A percentile compares a stretch with the other conserved stretches of the same genome.
Evolutionary conservation across 768 basidiomycete species (phyloP).

Genomic region (Hydnomerulius pinastri): DNA sequence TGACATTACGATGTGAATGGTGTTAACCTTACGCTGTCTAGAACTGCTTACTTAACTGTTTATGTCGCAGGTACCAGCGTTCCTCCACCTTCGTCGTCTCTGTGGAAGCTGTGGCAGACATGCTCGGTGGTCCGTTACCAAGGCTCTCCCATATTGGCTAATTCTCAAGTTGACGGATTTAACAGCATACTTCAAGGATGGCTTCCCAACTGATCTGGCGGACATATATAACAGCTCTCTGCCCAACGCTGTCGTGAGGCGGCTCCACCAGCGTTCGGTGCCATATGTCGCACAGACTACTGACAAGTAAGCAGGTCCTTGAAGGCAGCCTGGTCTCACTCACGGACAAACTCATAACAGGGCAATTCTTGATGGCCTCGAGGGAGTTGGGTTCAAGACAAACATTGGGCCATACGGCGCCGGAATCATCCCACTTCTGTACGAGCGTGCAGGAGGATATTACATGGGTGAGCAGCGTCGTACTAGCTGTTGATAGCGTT

Average conservation of each 20-base stretch:
- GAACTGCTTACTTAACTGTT: constrained; percentile 1
- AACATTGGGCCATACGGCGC: constrained; percentile 36
- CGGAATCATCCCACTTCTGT: constrained; percentile 33
- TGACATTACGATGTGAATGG: constrained; percentile 29
- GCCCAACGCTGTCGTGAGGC: constrained; percentile 14
- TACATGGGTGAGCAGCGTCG: constrained; percentile 35
- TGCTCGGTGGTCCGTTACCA: constrained; percentile 12
- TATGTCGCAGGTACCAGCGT: constrained; percentile 21
- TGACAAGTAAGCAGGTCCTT: constrained; percentile 23
- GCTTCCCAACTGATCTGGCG: constrained; percentile 22
- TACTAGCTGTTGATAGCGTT: too few relatives aligned
- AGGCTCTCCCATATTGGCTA: neutral
- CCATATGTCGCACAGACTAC: constrained; percentile 21
- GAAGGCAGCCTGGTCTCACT: neutral
- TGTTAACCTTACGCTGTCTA: neutral
- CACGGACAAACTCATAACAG: constrained; percentile 17
- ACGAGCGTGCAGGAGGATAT: constrained; percentile 38
- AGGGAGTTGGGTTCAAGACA: constrained; percentile 39
- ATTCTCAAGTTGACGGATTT: neutral
- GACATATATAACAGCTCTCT: constrained; percentile 20
- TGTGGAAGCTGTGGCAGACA: neutral
- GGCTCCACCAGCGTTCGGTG: constrained; percentile 21
- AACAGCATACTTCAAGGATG: constrained; percentile 19
- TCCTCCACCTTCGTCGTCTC: constrained; percentile 27
- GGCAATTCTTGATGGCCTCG: constrained; percentile 38